Percentiles rank a stretch among this genome's conserved stretches.
These are phyloP conservation scores for Plasmopara halstedii DNA, from an alignment of 352 stramenopile genomes.

Conservation along the genomic window DNA sequence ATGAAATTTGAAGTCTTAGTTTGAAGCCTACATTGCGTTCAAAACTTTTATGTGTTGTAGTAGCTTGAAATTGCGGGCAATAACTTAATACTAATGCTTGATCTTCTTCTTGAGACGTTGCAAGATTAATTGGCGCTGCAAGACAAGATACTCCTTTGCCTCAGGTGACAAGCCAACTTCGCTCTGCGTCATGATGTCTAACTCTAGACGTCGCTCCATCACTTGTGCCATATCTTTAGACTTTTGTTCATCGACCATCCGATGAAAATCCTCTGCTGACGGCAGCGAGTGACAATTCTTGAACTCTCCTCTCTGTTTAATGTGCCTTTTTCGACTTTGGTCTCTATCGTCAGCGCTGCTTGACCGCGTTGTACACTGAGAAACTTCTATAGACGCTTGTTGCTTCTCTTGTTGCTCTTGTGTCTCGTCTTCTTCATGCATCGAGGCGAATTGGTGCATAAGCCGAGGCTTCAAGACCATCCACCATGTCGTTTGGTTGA, in stretches of 20 bases:
- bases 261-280: neutral
- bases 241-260: neutral
- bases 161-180: slow-evolving; percentile 7
- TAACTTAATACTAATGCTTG: neutral
- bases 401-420: neutral
- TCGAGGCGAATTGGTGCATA: slow-evolving; percentile 4
- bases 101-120: slow-evolving; percentile 4
- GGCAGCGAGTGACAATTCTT: neutral
- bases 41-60: too few relatives aligned
- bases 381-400: neutral
- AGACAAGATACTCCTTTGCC: slow-evolving; percentile 7
- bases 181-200: slow-evolving; percentile 12
- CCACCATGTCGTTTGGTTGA: slow-evolving; percentile 3
- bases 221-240: neutral
- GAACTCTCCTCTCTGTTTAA: neutral
- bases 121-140: slow-evolving; percentile 9
- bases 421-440: slow-evolving; percentile 3
- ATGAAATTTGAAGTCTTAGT: neutral
- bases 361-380: neutral
- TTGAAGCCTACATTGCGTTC: neutral
- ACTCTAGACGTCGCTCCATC: slow-evolving; percentile 6
- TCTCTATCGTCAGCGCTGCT: slow-evolving; percentile 1
- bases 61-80: neutral
- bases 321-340: neutral
- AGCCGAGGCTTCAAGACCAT: slow-evolving; percentile 4